These are phyloP conservation scores for Malassezia arunalokei DNA, from an alignment of 1,284 basidiomycete species.

Conservation along the genomic window DNA sequence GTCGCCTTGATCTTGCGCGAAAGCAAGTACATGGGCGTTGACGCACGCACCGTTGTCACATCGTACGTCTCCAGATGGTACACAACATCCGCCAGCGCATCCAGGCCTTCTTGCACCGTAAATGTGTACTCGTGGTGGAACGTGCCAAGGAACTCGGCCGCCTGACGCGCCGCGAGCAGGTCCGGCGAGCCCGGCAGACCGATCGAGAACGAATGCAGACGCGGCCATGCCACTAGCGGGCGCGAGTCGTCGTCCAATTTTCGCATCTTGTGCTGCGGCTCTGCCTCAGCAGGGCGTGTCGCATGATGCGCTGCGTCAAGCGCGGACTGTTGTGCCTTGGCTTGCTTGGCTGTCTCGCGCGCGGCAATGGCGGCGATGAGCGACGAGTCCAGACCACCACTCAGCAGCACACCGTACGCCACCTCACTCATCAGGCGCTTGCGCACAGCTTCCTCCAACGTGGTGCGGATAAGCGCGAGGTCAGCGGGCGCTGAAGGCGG, in stretches of 20 bases:
- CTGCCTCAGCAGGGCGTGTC: not conserved
- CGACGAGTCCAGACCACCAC: slow-evolving; percentile 88
- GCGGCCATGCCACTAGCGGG: slow-evolving; percentile 68
- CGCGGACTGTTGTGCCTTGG: slow-evolving; percentile 48
- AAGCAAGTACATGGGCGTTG: slow-evolving; percentile 92
- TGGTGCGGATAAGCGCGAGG: slow-evolving; percentile 54
- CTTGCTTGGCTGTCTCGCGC: slow-evolving; percentile 80
- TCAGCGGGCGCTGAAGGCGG: slow-evolving; percentile 61
- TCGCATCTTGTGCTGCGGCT: slow-evolving; percentile 46
- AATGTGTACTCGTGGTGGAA: slow-evolving; percentile 97
- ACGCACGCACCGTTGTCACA: slow-evolving; percentile 94
- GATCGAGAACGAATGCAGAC: slow-evolving; percentile 94
- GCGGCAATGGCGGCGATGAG: slow-evolving; percentile 94
- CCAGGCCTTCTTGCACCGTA: slow-evolving; percentile 93
- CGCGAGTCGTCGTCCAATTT: slow-evolving; percentile 37
- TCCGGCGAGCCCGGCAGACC: slow-evolving; percentile 93
- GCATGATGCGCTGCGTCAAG: slow-evolving; percentile 17
- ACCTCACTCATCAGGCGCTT: slow-evolving; percentile 98
- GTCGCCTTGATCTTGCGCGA: slow-evolving; percentile 98
- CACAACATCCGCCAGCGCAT: slow-evolving; percentile 94
- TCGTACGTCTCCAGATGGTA: slow-evolving; percentile 98
- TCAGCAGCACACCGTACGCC: slow-evolving; percentile 90
- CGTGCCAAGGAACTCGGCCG: slow-evolving; percentile 83
- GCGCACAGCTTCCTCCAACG: slow-evolving; percentile 79
- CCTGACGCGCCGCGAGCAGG: slow-evolving; percentile 82